Evolutionary conservation across 495 filamentous ascomycete genomes (phyloP), one percentile per base, ranked within the genome.

Genomic region (Parachaetomium inaequale): DNA sequence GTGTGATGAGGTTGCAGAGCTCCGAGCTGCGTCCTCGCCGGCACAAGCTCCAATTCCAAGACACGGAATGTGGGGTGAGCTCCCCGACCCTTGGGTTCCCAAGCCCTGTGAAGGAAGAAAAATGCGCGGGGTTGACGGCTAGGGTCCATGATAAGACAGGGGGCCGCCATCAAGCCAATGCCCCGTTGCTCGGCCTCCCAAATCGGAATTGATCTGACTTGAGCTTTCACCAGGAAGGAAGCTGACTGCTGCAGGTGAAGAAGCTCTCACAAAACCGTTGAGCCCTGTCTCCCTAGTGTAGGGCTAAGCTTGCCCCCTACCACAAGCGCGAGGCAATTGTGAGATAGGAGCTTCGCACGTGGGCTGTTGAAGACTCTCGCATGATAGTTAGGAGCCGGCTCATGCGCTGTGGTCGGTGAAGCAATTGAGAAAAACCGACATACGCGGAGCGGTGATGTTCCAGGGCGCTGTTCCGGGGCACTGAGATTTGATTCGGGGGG

Each of bases 31-130:
- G 51, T 17, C 29, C 17, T 4, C 23, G 59, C 40, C 50, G 34
- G 29, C n/a, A 10, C 28, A 55, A 55, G 29, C 59, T 55, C 59
- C 59, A 36, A 62, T 47, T 28, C 52, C 52, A 56, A 55, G 59
- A 62, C 52, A 50, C 52, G 59, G 59, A 55, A 62, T 62, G 59
- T 62, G 59, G 59, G 59, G 59, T 47, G 19, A 7, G 23, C 59
- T 50, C 38, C 58, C 47, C 58, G 34, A 29, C 15, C 58, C 58
- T 60, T 53, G 58, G 31, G 46, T 31, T 34, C 49, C 49, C 10
- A 51, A 26, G 36, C 29, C 25, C 51, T 19, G 42, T 17, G 21
- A 36, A 23, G 53, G 17, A 23, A 61, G 31, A 31, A 17, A 55
- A 47, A 46, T 45, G 59, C n/a, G 59, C 51, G 59, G 59, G 58